Conservation (phyloP, 1,139 yeast species). For the Pichia sp. region DNA sequence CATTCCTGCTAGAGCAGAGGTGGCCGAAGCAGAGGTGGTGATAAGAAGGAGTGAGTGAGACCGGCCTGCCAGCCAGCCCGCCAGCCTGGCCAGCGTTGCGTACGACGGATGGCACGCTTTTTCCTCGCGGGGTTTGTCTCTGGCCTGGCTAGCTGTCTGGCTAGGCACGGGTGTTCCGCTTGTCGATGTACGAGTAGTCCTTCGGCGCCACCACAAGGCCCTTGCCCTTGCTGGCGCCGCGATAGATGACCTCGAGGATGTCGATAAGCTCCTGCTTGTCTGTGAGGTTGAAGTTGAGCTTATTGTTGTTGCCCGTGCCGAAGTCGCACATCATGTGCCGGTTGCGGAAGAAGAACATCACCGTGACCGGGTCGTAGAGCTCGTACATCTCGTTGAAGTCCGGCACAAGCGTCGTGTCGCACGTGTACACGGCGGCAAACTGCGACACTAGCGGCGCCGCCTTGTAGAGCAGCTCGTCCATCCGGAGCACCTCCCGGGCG, state of each 20-base stretch:
- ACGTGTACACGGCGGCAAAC: constrained; percentile 82
- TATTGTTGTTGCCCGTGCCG: constrained; percentile 97
- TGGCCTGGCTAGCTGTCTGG: not conserved
- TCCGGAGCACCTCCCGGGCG: constrained; percentile 76
- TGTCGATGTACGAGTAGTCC: constrained; percentile 41
- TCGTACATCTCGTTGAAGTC: constrained; percentile 95
- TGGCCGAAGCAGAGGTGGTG: too few species aligned
- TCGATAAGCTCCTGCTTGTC: constrained; percentile 90
- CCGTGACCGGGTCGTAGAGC: constrained; percentile 80
- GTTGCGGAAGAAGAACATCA: constrained; percentile 90
- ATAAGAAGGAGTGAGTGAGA: too few species aligned
- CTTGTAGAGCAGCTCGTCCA: constrained; percentile 80
- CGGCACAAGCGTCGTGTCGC: constrained; percentile 84
- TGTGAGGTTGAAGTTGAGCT: constrained; percentile 72
- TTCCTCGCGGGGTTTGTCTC: not conserved
- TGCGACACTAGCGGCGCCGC: constrained; percentile 81
- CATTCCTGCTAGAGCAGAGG: too few species aligned
- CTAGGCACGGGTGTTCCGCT: constrained; percentile 8
- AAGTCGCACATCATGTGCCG: constrained; percentile 98
- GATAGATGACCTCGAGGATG: constrained; percentile 78
- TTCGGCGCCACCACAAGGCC: constrained; percentile 86
- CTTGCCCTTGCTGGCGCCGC: constrained; percentile 91
- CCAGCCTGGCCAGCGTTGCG: not conserved
- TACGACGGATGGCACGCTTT: not conserved
- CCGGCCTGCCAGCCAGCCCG: too few species aligned